Conservation (phyloP, 2,329 filamentous ascomycete species). For the Microdochium nivale region DNA sequence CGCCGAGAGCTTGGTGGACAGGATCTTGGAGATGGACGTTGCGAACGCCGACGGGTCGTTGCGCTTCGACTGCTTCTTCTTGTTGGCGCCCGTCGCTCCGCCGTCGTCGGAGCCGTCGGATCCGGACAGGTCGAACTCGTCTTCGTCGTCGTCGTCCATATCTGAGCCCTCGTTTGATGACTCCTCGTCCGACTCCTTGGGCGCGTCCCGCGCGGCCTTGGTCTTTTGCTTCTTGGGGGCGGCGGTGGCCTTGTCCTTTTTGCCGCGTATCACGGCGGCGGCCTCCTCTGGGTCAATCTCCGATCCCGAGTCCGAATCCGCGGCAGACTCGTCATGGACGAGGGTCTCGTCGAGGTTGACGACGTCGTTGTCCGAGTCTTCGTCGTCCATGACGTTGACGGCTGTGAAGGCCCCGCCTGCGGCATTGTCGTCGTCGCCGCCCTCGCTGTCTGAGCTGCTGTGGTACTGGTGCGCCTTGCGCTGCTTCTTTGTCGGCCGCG, state of each 20-base stretch:
- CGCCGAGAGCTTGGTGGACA: constrained; percentile 78
- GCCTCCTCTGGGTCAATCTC: constrained; percentile 24
- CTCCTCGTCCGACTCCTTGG: constrained; percentile 12
- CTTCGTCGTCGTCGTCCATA: constrained; percentile 22
- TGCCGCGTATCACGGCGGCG: constrained; percentile 10
- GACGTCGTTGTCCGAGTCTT: constrained; percentile 46
- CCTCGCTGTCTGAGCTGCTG: constrained; percentile 46
- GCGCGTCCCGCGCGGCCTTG: constrained; percentile 12
- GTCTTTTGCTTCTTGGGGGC: constrained; percentile 10
- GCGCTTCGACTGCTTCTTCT: constrained; percentile 61
- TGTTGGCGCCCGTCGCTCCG: constrained; percentile 16
- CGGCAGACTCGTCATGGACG: constrained; percentile 19
- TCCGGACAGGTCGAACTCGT: constrained; percentile 28
- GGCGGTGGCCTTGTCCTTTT: constrained; percentile 18
- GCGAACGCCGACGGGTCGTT: constrained; percentile 90
- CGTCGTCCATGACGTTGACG: constrained; percentile 46
- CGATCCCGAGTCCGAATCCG: constrained; percentile 26
- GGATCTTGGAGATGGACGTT: constrained; percentile 86
- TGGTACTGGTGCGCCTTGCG: constrained; percentile 37
- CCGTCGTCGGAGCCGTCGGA: constrained; percentile 24
- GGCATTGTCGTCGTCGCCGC: constrained; percentile 21
- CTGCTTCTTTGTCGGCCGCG: constrained; percentile 40
- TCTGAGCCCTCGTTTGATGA: no score
- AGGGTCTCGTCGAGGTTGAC: constrained; percentile 45
- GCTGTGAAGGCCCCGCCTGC: constrained; percentile 35